phyloP scores from a whole-genome alignment of 1,139 yeast species.

The Diutina neorugosa region DNA sequence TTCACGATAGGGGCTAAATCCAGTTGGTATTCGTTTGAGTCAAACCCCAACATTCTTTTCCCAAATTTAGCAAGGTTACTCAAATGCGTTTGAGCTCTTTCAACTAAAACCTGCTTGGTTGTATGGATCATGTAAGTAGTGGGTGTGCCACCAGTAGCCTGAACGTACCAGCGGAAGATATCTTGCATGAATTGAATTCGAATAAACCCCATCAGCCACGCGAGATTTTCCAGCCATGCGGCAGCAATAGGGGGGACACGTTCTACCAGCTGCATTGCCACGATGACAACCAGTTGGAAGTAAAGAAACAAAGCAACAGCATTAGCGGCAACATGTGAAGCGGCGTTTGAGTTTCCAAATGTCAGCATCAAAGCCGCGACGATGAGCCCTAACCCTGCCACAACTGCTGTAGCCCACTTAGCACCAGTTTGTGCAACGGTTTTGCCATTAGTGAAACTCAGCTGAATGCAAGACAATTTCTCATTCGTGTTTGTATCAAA shows the following conservation, averaged over 20 bases:
- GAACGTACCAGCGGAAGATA: slow-evolving; percentile 72
- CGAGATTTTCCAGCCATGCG: slow-evolving; percentile 71
- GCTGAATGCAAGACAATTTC: slow-evolving; percentile 55
- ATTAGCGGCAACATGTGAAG: slow-evolving; percentile 66
- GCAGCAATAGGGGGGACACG: slow-evolving; percentile 69
- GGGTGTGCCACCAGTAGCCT: slow-evolving; percentile 69
- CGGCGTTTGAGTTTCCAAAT: slow-evolving; percentile 70
- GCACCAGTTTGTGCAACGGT: slow-evolving; percentile 68
- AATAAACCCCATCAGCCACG: slow-evolving; percentile 81
- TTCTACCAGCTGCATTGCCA: slow-evolving; percentile 62
- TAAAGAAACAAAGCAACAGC: slow-evolving; percentile 63
- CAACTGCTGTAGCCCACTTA: slow-evolving; percentile 74
- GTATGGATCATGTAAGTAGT: slow-evolving; percentile 45
- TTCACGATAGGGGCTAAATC: not conserved
- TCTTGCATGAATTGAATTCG: slow-evolving; percentile 59
- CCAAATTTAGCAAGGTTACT: slow-evolving; percentile 14
- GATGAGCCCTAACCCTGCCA: slow-evolving; percentile 68
- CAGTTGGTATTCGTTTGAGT: slow-evolving; percentile 6
- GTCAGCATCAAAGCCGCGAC: slow-evolving; percentile 58
- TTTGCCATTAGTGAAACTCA: slow-evolving; percentile 58
- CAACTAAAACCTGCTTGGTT: slow-evolving; percentile 52
- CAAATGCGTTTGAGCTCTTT: slow-evolving; percentile 36
- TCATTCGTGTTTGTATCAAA: slow-evolving; percentile 25
- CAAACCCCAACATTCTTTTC: slow-evolving; percentile 6
- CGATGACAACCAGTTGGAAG: slow-evolving; percentile 67